A percentile compares a stretch with the other conserved stretches of the same genome.
These are phyloP conservation scores for Heritiera littoralis DNA, from an alignment of 345 rosid genomes.

Conservation along the genomic window DNA sequence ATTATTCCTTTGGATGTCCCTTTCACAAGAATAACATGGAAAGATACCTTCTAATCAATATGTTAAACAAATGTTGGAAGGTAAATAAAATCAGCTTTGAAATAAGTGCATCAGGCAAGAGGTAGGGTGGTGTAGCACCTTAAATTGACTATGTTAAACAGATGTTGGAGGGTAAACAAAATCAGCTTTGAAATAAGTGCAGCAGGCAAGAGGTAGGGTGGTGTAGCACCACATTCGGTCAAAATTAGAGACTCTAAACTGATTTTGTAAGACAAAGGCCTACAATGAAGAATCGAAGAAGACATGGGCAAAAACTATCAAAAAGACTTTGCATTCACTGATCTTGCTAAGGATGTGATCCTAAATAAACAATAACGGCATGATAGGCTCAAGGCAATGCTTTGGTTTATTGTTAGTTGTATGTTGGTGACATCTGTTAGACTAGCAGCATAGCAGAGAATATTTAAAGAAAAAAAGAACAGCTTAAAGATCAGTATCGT, in stretches of 20 bases:
- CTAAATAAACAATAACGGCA: not conserved
- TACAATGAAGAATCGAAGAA: not conserved
- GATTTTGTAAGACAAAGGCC: not conserved
- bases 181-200: not conserved
- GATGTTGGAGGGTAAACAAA: not conserved
- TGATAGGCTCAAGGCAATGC: not conserved
- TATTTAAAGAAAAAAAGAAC: not conserved
- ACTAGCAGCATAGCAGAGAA: conserved; percentile 3
- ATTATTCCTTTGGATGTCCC: not conserved
- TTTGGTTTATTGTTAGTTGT: not conserved
- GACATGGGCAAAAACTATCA: not conserved
- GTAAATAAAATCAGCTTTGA: not conserved
- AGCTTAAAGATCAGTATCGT: conserved; percentile 16
- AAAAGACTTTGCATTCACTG: not conserved
- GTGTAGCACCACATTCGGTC: not conserved
- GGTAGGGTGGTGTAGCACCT: not conserved
- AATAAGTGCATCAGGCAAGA: not conserved
- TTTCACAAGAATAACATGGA: not conserved
- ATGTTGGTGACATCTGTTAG: not conserved
- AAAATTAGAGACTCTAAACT: not conserved
- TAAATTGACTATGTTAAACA: not conserved
- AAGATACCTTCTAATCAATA: not conserved
- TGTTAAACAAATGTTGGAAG: not conserved
- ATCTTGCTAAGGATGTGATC: not conserved
- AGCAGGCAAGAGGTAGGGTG: not conserved